Evolutionary conservation across 2,329 filamentous ascomycete species (phyloP), one percentile per base, ranked within the genome.

Genomic region (Neodidymelliopsis sp.): DNA sequence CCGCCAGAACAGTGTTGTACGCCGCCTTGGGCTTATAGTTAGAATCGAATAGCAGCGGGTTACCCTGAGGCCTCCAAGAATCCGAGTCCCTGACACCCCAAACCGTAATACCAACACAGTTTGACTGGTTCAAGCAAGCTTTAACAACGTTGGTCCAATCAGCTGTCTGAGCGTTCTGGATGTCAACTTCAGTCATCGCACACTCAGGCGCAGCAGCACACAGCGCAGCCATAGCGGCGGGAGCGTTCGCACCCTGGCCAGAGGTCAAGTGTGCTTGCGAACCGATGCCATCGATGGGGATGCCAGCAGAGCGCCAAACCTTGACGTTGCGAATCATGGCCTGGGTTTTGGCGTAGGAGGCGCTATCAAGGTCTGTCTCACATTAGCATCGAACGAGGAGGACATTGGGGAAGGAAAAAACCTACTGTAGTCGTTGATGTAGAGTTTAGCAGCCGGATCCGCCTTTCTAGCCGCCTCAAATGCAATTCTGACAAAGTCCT

Each of bases 401-500:
- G 2, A 22, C n/a, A 30, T 66, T 60, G 50, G 74, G 69, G 78
- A 13, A 9, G 6, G 10, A n/a, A 2, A n/a, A 4, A 3, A 36
- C 37, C 7, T 18, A 48, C 45, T 80, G 69, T 79, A 80, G 65
- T 91, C 87, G 70, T 91, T 91, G 75, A 91, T 89, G 76, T 89
- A 91, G 28, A 90, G 77, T 75, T 86, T 87, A 4, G 84, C 86
- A 49, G 73, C 62, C 2, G 88, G 86, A 66, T 91, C 88, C 5
- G 85, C 87, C 8, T 78, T 77, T 45, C 82, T 80, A 11, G 88
- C 88, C 2, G 87, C 83, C 54, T 84, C 79, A 73, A 91, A 91
- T 6, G 88, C 87, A 64, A 91, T 88, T 20, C 78, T 76, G 38
- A 91, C 84, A 65, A 87, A 90, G 69, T 84, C 82, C 74, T 90